Evolutionary conservation across 306 rosid species (phyloP).

Genomic region (Astragalus glycyphyllos): DNA sequence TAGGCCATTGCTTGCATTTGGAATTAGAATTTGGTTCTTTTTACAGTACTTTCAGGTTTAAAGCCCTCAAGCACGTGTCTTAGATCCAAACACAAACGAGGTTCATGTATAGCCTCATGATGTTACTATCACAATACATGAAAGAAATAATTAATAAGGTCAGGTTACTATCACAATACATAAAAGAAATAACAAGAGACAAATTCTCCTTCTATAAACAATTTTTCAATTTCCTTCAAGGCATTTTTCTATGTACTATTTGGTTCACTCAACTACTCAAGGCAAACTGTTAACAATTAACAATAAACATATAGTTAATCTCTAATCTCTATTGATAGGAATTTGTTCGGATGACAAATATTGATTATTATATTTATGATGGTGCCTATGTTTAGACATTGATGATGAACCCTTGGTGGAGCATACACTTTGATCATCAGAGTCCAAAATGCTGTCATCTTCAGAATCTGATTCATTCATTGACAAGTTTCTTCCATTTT

Average conservation of each 20-base stretch:
- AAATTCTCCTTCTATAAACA: not conserved
- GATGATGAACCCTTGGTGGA: conserved; percentile 38
- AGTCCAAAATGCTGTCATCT: conserved; percentile 46
- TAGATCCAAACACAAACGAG: not conserved
- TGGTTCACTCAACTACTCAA: not conserved
- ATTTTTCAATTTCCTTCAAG: conserved; percentile 29
- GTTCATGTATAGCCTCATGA: conserved; percentile 3
- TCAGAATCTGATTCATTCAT: conserved; percentile 60
- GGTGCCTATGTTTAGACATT: conserved; percentile 40
- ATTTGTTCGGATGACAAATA: conserved; percentile 29
- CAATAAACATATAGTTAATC: conserved; percentile 24
- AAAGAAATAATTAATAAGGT: too few relatives aligned
- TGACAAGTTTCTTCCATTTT: conserved; percentile 39
- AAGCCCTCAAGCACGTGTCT: not conserved
- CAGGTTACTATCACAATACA: too few relatives aligned
- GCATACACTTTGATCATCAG: conserved; percentile 35
- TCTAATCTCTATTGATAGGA: conserved; percentile 34
- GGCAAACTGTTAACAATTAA: conserved; percentile 4
- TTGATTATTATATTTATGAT: conserved; percentile 43
- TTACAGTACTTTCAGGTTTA: conserved; percentile 1
- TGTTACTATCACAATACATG: not conserved
- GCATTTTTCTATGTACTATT: conserved; percentile 30
- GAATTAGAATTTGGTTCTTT: not conserved
- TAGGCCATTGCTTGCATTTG: not conserved
- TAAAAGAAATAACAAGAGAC: too few relatives aligned